Percentiles rank a stretch among this genome's conserved stretches.
phyloP scores from a whole-genome alignment of 441 rosid genomes.

The Theobroma grandiflorum region DNA sequence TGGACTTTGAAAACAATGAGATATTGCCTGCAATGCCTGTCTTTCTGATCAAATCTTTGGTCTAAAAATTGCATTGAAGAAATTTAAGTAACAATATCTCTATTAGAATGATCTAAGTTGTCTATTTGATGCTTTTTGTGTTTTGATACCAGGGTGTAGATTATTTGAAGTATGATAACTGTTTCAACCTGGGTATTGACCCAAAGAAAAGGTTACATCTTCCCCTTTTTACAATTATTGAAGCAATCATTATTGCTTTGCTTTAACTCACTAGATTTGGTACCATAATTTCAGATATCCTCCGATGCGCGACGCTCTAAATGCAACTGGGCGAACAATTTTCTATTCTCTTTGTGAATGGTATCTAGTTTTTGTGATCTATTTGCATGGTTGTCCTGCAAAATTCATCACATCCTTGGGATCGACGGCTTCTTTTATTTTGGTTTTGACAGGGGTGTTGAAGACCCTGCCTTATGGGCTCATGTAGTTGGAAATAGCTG shows the following conservation, averaged over 20 bases:
- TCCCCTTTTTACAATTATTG: constrained; percentile 24
- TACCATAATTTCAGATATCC: constrained; percentile 70
- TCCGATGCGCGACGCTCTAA: constrained; percentile 91
- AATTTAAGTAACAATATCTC: constrained; percentile 9
- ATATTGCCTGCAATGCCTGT: neutral
- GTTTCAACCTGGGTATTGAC: constrained; percentile 84
- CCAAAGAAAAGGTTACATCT: constrained; percentile 71
- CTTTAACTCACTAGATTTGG: constrained; percentile 26
- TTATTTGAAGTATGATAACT: constrained; percentile 96
- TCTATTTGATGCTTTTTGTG: constrained; percentile 23
- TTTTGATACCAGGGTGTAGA: constrained; percentile 74
- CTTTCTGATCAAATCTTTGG: neutral
- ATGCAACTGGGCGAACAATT: constrained; percentile 67
- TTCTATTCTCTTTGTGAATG: constrained; percentile 96
- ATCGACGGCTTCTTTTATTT: constrained; percentile 22
- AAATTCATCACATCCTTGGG: neutral
- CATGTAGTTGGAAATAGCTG: constrained; percentile 94
- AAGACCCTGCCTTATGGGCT: constrained; percentile 97
- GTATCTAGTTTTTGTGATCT: constrained; percentile 48
- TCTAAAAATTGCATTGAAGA: constrained; percentile 1
- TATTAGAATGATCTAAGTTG: neutral
- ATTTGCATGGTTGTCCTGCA: neutral
- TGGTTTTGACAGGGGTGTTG: constrained; percentile 77
- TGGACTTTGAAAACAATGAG: neutral
- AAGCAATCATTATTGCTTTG: constrained; percentile 16